These are phyloP conservation scores for Lichtheimia ramosa DNA, from an alignment of 371 early-diverging fungal genomes.

Conservation along the genomic window DNA sequence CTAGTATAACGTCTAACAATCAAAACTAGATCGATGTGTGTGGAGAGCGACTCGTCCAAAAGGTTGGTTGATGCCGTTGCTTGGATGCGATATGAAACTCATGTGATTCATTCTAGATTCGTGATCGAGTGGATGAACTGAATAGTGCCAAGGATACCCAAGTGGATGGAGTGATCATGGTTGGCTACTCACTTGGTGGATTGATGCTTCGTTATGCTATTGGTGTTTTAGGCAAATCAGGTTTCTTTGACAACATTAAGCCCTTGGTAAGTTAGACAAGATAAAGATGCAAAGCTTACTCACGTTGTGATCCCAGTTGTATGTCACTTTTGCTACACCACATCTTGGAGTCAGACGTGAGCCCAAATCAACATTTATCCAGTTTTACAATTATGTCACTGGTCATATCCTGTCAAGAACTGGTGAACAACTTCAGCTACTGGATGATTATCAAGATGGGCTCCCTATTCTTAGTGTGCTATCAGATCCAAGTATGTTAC, in stretches of 20 bases:
- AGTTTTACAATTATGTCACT: constrained; percentile 53
- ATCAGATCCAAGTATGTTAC: constrained; percentile 58
- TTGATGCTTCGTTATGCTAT: constrained; percentile 72
- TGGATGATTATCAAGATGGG: constrained; percentile 39
- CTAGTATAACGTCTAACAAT: background rate
- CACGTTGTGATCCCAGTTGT: constrained; percentile 29
- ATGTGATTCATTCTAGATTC: constrained; percentile 2
- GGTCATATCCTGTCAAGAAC: constrained; percentile 53
- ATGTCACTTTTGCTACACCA: constrained; percentile 78
- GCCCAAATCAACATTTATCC: constrained; percentile 19
- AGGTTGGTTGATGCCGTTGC: constrained; percentile 29
- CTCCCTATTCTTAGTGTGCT: constrained; percentile 57
- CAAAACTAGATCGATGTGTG: constrained; percentile 56
- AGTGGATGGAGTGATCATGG: constrained; percentile 61
- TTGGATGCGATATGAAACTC: background rate
- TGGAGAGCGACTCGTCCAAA: constrained; percentile 49
- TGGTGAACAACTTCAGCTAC: constrained; percentile 60
- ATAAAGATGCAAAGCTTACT: no score
- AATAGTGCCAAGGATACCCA: constrained; percentile 15
- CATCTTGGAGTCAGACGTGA: constrained; percentile 68
- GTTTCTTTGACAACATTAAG: constrained; percentile 56
- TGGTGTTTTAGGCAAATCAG: constrained; percentile 61
- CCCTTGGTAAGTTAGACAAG: constrained; percentile 42
- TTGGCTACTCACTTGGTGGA: constrained; percentile 86
- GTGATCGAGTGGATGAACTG: constrained; percentile 14